Evolutionary conservation across 2,329 filamentous ascomycete species (phyloP).

Genomic region (Epicoccum nigrum): DNA sequence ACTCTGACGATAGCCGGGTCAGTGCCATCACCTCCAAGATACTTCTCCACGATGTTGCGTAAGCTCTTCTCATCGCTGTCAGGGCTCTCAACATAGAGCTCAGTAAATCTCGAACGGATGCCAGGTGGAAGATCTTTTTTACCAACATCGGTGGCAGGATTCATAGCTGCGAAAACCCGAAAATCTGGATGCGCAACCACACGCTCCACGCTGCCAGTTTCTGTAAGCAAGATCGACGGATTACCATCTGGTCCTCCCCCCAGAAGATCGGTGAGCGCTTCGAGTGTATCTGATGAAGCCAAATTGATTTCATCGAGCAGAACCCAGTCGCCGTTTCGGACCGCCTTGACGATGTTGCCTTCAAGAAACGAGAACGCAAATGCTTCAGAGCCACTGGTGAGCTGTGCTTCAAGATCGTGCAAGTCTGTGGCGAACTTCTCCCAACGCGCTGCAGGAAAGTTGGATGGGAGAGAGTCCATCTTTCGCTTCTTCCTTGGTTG

Average conservation of each 20-base stretch:
- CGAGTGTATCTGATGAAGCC: slow-evolving; percentile 90
- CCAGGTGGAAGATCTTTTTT: slow-evolving; percentile 92
- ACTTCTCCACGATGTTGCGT: slow-evolving; percentile 84
- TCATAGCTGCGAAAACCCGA: slow-evolving; percentile 98
- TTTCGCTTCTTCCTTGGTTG: slow-evolving; percentile 76
- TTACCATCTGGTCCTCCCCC: slow-evolving; percentile 71
- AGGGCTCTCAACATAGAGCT: slow-evolving; percentile 90
- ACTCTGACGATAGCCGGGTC: slow-evolving; percentile 72
- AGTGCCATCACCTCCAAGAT: slow-evolving; percentile 72
- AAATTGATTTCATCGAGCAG: slow-evolving; percentile 97
- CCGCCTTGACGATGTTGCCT: slow-evolving; percentile 94
- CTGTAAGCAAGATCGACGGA: slow-evolving; percentile 86
- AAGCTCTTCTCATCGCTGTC: slow-evolving; percentile 87
- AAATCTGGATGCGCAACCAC: slow-evolving; percentile 91
- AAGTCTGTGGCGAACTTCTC: slow-evolving; percentile 76
- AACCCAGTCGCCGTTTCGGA: slow-evolving; percentile 95
- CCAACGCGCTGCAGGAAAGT: slow-evolving; percentile 73
- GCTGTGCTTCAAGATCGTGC: slow-evolving; percentile 79
- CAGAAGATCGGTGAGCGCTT: slow-evolving; percentile 89
- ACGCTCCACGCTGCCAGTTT: slow-evolving; percentile 91
- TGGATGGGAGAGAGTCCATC: slow-evolving; percentile 59
- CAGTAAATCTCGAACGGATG: slow-evolving; percentile 89
- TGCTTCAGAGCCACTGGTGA: slow-evolving; percentile 71
- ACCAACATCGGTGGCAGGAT: slow-evolving; percentile 94
- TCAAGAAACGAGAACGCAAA: slow-evolving; percentile 97